Conservation (phyloP, 495 filamentous ascomycete species). For the Penicillium waksmanii region DNA sequence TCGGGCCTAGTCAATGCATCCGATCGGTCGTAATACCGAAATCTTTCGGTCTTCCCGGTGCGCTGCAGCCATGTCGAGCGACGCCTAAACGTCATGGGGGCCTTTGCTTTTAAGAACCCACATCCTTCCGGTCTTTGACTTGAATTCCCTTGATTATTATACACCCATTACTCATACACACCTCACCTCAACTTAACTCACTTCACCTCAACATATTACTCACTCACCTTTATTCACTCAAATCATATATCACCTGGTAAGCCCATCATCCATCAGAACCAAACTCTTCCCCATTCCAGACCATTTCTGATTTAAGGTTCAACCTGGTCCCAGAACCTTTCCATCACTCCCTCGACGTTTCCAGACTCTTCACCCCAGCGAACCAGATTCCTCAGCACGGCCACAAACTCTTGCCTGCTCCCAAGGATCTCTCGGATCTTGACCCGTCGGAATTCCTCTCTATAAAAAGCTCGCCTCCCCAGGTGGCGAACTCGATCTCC, state of each 20-base stretch:
- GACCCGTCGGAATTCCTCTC: slow-evolving; percentile 34
- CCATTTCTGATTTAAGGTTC: slow-evolving; percentile 24
- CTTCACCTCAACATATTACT: neutral
- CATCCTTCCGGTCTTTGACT: neutral
- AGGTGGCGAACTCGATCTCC: slow-evolving; percentile 36
- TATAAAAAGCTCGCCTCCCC: slow-evolving; percentile 36
- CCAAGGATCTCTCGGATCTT: slow-evolving; percentile 36
- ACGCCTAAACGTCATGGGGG: slow-evolving; percentile 20
- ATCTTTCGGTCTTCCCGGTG: slow-evolving; percentile 10
- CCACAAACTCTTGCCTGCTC: slow-evolving; percentile 16
- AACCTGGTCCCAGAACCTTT: slow-evolving; percentile 11
- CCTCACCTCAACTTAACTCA: slow-evolving; percentile 7
- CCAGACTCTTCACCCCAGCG: slow-evolving; percentile 38
- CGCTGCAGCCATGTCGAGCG: neutral
- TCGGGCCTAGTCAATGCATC: slow-evolving; percentile 7
- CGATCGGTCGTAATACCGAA: slow-evolving; percentile 16
- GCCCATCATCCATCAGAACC: slow-evolving; percentile 22
- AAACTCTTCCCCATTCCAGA: slow-evolving; percentile 19
- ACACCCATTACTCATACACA: slow-evolving; percentile 25
- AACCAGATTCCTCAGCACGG: slow-evolving; percentile 20
- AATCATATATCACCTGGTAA: slow-evolving; percentile 10
- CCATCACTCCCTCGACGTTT: slow-evolving; percentile 36
- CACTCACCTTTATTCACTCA: slow-evolving; percentile 13
- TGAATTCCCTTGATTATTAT: neutral
- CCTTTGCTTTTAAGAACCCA: slow-evolving; percentile 8